Base-by-base conservation (phyloP, 1,284 basidiomycete genomes). In the Coniophora puteana region DNA sequence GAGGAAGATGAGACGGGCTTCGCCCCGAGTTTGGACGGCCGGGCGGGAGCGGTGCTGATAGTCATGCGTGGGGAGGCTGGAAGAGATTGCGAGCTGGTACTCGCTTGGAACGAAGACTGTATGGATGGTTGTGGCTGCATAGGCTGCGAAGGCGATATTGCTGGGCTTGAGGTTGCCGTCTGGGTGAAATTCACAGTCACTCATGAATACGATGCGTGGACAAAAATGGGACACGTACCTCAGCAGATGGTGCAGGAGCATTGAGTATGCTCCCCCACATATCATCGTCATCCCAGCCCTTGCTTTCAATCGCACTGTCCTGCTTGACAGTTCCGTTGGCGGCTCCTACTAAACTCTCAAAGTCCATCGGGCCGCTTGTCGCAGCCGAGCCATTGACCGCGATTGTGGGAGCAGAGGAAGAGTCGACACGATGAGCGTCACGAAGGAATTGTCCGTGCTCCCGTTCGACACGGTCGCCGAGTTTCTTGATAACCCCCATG, bases 381-480 rank as follows among this genome's bases (percentile, higher is more conserved):
- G 55, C 54, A 13, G 61, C 52, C 6, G 50, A 46, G 8, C 59
- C 50, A 21, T 54, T 52, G 17, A 69, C 69, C 39, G 68, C 61
- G 10, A 58, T 44, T 2, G 66, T 53, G 4, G 67, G 61, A 4
- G 72, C 66, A 27, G 84, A 86, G n/a, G 76, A 76, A 55, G 91
- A 87, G 54, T 92, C 89, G 29, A 89, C 67, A 20, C 89, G 73
- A 51, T 89, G 89, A 4, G 88, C 85, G 58, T 93, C 89, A 23
- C 84, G 78, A 12, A 93, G 66, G 56, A 87, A 89, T 53, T 89
- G 84, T 48, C 83, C 71, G 52, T 94, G 92, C 58, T 95, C 92
- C 50, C 77, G 78, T 62, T 92, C 87, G 8, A 95, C 92, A 10
- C 90, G 78, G 22, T 85, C 80, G 13, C 85, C 82, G 11, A 87